phyloP scores from a whole-genome alignment of 371 early-diverging fungal species.

The Mucor indicus region DNA sequence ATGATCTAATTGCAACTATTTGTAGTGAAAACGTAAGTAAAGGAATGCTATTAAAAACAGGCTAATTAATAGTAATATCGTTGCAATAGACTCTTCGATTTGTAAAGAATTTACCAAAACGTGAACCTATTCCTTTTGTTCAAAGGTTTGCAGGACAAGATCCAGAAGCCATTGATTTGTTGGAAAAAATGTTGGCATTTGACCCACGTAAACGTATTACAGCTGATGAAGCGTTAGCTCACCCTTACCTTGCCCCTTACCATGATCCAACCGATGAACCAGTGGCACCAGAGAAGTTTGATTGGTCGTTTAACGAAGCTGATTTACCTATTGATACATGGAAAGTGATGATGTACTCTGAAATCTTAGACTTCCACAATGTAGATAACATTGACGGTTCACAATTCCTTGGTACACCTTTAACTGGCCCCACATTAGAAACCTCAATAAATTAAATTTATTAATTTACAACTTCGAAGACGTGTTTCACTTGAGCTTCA shows the following conservation, averaged over 20 bases:
- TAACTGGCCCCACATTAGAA: conserved; percentile 39
- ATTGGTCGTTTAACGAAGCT: conserved; percentile 94
- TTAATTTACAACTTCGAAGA: conserved; percentile 11
- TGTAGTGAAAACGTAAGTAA: conserved; percentile 89
- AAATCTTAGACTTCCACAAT: conserved; percentile 69
- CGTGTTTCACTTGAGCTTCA: conserved; percentile 5
- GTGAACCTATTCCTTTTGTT: conserved; percentile 78
- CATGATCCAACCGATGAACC: conserved; percentile 95
- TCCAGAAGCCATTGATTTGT: conserved; percentile 77
- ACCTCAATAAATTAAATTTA: no score
- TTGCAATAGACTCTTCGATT: conserved; percentile 91
- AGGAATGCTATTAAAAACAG: no score
- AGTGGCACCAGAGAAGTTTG: conserved; percentile 75
- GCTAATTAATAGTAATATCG: no score
- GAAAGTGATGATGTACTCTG: conserved; percentile 83
- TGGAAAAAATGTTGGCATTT: conserved; percentile 90
- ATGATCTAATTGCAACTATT: conserved; percentile 88
- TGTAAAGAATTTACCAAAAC: conserved; percentile 82
- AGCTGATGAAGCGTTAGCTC: conserved; percentile 84
- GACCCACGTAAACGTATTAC: conserved; percentile 91
- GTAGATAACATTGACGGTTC: conserved; percentile 45
- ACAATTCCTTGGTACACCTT: conserved; percentile 44
- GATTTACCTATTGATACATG: conserved; percentile 86
- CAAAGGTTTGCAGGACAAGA: conserved; percentile 52
- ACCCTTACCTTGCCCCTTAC: conserved; percentile 86